Evolutionary conservation across 441 rosid species (phyloP), one percentile per base, ranked within the genome.

Genomic region (Croton laevigatus): DNA sequence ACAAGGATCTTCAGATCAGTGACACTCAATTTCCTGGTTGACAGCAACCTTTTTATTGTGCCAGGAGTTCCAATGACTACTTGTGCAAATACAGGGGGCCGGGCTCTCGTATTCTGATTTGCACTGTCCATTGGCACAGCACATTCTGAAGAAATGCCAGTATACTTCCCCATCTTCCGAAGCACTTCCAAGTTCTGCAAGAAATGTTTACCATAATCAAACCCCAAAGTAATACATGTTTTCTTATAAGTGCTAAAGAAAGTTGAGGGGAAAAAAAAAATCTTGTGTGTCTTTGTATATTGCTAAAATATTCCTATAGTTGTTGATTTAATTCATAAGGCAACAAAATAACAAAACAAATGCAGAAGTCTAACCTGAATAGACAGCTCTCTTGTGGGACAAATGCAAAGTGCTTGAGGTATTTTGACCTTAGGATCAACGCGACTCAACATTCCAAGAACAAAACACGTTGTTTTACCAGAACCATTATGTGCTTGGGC

Each of bases 401-500:
- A 95, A 54, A 95, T 86, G 77, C 98, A 93, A 55, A 95, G 91
- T 0, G 99, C 99, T 70, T 95, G 99, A 55, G 99, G 91, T 69
- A 84, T 81, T n/a, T 48, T 72, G 38, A 83, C 14, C 0, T 65
- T 79, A 0, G 92, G 88, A 78, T 93, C 92, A 27, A 93, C 86
- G 12, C 99, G 96, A 62, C 93, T 89, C 71, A 95, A 52, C 98
- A 95, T 95, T 32, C 99, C 99, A 27, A 95, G 93, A 54, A 91
- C 96, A 65, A 95, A 95, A 75, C 99, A 95, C 20, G 99, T 95
- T 0, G 99, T 95, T 82, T 95, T 95, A 13, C 99, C 99, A 57
- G 97, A 92, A 64, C 99, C 99, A 71, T 93, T 95, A 72, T 88
- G 98, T 0, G 99, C 99, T 79, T 95, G 99, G 19, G 98, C 99